A percentile compares a stretch with the other conserved stretches of the same genome.
phyloP scores from a whole-genome alignment of 805 yeast species.

The Starmerella stellata region DNA sequence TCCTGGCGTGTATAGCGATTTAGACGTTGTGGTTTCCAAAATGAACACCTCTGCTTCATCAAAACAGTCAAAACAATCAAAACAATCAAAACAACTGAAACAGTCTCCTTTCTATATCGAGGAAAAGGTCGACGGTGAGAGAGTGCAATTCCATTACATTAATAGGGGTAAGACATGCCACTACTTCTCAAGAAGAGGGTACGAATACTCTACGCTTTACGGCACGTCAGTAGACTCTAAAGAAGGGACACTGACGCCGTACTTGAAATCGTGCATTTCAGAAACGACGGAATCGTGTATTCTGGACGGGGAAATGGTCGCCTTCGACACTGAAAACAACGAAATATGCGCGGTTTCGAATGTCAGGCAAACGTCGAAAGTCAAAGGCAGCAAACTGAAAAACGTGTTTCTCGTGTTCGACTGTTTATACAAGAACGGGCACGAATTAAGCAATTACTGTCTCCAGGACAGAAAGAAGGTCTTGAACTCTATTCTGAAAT shows the following conservation, averaged over 20 bases:
- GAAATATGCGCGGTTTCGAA: slow-evolving; percentile 61
- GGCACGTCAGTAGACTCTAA: slow-evolving; percentile 31
- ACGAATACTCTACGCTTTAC: slow-evolving; percentile 54
- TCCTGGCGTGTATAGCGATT: slow-evolving; percentile 33
- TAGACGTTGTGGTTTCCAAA: slow-evolving; percentile 27
- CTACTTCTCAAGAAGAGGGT: slow-evolving; percentile 48
- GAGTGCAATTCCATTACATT: slow-evolving; percentile 58
- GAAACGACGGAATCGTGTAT: slow-evolving; percentile 25
- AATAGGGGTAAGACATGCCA: slow-evolving; percentile 29
- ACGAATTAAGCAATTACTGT: slow-evolving; percentile 36
- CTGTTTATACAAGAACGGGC: slow-evolving; percentile 49
- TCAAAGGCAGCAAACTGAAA: slow-evolving; percentile 14
- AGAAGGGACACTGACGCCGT: slow-evolving; percentile 38
- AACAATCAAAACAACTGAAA: slow-evolving; percentile 17
- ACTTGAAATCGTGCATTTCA: slow-evolving; percentile 25
- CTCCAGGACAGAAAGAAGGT: slow-evolving; percentile 39
- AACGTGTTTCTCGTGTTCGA: slow-evolving; percentile 44
- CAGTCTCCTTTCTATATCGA: slow-evolving; percentile 65
- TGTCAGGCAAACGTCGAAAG: slow-evolving; percentile 50
- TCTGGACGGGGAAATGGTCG: slow-evolving; percentile 87
- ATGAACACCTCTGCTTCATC: slow-evolving; percentile 7
- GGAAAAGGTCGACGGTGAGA: slow-evolving; percentile 87
- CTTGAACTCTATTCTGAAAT: slow-evolving; percentile 30
- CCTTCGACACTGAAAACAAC: slow-evolving; percentile 44
- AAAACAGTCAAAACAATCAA: no score